Conservation (phyloP, 306 rosid species). For the Datisca glomerata region DNA sequence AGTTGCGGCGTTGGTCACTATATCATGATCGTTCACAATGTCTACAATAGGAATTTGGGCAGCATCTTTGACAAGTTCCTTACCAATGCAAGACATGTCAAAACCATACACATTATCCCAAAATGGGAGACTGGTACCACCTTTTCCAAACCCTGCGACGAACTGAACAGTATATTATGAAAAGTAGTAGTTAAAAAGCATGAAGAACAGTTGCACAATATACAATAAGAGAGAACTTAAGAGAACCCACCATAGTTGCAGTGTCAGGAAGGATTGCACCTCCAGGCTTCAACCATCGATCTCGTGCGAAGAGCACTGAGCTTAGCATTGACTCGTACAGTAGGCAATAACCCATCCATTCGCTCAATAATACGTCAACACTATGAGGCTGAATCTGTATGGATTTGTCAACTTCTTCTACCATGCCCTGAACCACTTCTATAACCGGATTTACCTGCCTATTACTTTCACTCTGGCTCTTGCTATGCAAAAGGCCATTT, state of each 20-base stretch:
- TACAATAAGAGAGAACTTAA: background rate
- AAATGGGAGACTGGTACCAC: slow-evolving; percentile 85
- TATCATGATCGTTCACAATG: slow-evolving; percentile 43
- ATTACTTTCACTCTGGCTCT: slow-evolving; percentile 23
- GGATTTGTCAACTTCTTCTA: slow-evolving; percentile 60
- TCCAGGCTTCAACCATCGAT: slow-evolving; percentile 85
- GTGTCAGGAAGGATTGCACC: slow-evolving; percentile 94
- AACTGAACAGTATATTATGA: slow-evolving; percentile 28
- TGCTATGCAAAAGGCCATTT: slow-evolving; percentile 39
- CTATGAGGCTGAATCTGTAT: slow-evolving; percentile 60
- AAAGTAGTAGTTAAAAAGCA: too few species aligned
- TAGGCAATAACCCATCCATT: slow-evolving; percentile 99
- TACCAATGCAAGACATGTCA: slow-evolving; percentile 74
- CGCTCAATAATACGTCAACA: slow-evolving; percentile 77
- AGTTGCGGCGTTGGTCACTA: slow-evolving; percentile 56
- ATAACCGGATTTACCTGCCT: slow-evolving; percentile 33
- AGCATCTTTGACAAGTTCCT: slow-evolving; percentile 67
- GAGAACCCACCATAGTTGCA: slow-evolving; percentile 73
- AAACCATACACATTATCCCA: slow-evolving; percentile 81
- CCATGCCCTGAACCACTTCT: slow-evolving; percentile 76
- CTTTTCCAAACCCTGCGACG: slow-evolving; percentile 94
- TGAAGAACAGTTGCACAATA: background rate
- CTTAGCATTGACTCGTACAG: slow-evolving; percentile 90
- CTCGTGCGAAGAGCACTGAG: slow-evolving; percentile 87
- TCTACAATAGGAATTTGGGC: slow-evolving; percentile 78